A percentile compares a stretch with the other conserved stretches of the same genome.
Evolutionary conservation across 805 yeast species (phyloP).

Genomic region (Wickerhamiella qilinensis): DNA sequence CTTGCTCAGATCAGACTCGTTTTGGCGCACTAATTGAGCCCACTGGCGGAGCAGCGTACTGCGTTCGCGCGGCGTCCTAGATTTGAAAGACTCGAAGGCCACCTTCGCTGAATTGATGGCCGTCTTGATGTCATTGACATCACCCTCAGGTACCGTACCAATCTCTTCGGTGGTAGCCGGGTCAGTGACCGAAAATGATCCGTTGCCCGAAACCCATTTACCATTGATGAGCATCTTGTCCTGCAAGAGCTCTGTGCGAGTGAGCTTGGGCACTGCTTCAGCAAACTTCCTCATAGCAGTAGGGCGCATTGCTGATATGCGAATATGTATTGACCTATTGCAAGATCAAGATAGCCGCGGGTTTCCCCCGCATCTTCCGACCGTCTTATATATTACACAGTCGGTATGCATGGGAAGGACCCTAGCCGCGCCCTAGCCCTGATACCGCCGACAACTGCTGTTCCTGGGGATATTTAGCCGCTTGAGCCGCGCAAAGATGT

Average conservation of each 20-base stretch:
- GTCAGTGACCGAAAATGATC: slow-evolving; percentile 44
- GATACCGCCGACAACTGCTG: not conserved
- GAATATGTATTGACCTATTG: no score
- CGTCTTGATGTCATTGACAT: slow-evolving; percentile 30
- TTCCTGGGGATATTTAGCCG: not conserved
- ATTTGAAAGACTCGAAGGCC: slow-evolving; percentile 38
- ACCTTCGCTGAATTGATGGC: slow-evolving; percentile 41
- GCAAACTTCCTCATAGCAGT: not conserved
- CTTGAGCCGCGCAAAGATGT: no score
- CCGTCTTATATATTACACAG: no score
- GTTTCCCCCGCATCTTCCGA: not conserved
- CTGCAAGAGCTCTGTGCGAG: not conserved
- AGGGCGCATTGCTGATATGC: not conserved
- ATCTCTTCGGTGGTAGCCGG: slow-evolving; percentile 50
- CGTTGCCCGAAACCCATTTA: slow-evolving; percentile 39
- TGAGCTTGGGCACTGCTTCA: not conserved
- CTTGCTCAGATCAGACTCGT: slow-evolving; percentile 49
- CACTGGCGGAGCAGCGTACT: slow-evolving; percentile 35
- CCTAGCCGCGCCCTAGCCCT: not conserved
- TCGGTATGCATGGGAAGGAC: no score
- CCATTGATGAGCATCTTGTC: slow-evolving; percentile 43
- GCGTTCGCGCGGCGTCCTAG: slow-evolving; percentile 41
- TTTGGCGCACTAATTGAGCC: slow-evolving; percentile 36
- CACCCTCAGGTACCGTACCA: slow-evolving; percentile 40
- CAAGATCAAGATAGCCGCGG: no score